phyloP scores from a whole-genome alignment of 129 eudicot species.

The Deinandra increscens region DNA sequence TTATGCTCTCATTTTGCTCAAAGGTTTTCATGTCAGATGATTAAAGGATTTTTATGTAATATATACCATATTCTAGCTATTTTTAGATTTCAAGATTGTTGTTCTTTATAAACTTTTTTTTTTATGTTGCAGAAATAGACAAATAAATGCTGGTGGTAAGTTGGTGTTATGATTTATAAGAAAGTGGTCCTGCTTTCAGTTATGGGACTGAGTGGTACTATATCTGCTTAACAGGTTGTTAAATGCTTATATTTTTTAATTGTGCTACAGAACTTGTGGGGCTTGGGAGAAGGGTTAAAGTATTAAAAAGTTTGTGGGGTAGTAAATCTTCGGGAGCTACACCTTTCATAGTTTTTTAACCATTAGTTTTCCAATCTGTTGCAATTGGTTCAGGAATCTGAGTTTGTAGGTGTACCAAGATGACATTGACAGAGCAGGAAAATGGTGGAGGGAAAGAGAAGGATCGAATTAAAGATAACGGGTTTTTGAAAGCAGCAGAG shows the following conservation, averaged over 20 bases:
- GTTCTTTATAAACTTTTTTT: background rate
- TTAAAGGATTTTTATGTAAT: background rate
- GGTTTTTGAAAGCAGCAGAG: slow-evolving; percentile 43
- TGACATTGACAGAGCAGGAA: slow-evolving; percentile 73
- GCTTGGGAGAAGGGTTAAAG: background rate
- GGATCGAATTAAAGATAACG: slow-evolving; percentile 44
- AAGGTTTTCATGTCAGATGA: background rate
- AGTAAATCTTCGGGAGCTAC: background rate
- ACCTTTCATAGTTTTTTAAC: background rate
- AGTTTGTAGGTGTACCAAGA: slow-evolving; percentile 29
- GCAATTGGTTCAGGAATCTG: slow-evolving; percentile 33
- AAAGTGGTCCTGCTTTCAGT: background rate
- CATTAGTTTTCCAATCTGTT: background rate
- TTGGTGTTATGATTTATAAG: background rate
- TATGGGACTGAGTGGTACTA: background rate
- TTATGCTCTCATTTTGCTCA: background rate
- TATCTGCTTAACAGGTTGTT: background rate
- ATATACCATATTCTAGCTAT: background rate
- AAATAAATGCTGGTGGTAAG: background rate
- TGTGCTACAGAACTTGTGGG: background rate
- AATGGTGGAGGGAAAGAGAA: slow-evolving; percentile 49
- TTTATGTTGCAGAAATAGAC: background rate
- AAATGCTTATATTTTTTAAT: background rate
- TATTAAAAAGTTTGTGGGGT: background rate
- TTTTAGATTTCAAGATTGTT: slow-evolving; percentile 4